Evolutionary conservation across 805 yeast species (phyloP).

Genomic region (Saitoella complicata): DNA sequence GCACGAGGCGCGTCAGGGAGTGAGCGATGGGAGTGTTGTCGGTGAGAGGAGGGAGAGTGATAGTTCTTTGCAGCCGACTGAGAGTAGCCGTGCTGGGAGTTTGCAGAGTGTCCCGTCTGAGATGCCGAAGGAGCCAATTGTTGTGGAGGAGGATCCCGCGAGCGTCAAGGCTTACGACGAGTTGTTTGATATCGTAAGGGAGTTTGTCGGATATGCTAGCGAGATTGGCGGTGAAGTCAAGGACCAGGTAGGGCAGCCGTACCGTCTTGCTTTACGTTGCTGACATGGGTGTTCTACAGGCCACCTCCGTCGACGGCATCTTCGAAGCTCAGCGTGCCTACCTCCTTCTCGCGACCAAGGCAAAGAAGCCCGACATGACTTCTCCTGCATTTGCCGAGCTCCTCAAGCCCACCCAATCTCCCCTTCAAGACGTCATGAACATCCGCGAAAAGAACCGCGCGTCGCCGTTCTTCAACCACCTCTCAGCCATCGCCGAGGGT

Average conservation of each 20-base stretch:
- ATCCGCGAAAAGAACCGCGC: conserved; percentile 62
- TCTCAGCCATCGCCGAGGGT: conserved; percentile 79
- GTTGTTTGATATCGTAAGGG: conserved; percentile 39
- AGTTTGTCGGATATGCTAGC: conserved; percentile 39
- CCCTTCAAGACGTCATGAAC: conserved; percentile 39
- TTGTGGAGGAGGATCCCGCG: conserved; percentile 9
- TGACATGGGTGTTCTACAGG: conserved; percentile 4
- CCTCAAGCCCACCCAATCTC: conserved; percentile 52
- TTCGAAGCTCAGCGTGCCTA: conserved; percentile 45
- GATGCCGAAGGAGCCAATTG: conserved; percentile 10
- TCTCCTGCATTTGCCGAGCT: conserved; percentile 33
- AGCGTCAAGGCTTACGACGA: conserved; percentile 28
- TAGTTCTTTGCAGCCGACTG: conserved; percentile 11
- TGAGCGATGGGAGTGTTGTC: conserved; percentile 8
- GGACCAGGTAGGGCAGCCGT: conserved; percentile 24
- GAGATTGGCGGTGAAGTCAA: conserved; percentile 42
- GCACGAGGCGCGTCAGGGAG: conserved; percentile 6
- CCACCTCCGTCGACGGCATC: conserved; percentile 30
- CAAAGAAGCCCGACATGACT: conserved; percentile 43
- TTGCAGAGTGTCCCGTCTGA: conserved; percentile 6
- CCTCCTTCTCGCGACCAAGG: conserved; percentile 38
- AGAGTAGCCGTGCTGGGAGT: conserved; percentile 12
- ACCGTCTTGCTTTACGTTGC: conserved; percentile 1
- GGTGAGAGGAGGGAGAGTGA: background rate
- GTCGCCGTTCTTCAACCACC: conserved; percentile 47